phyloP scores from a whole-genome alignment of 495 filamentous ascomycete genomes.

The Durotheca rogersii region DNA sequence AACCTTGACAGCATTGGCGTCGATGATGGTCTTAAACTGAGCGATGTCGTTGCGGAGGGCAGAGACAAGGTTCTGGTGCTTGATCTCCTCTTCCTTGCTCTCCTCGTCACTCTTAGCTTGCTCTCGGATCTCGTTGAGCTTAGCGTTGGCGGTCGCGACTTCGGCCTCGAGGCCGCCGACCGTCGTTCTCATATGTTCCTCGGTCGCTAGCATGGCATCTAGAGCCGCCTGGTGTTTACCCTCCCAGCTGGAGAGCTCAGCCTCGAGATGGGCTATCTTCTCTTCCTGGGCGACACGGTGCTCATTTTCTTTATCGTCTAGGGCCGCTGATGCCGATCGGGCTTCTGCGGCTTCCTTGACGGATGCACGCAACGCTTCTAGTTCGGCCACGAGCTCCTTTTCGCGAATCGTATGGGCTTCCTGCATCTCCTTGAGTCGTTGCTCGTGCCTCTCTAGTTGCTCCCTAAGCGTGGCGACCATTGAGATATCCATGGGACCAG shows the following conservation, averaged over 20 bases:
- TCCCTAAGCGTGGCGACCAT: conserved; percentile 85
- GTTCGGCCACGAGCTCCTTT: conserved; percentile 66
- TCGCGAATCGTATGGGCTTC: conserved; percentile 71
- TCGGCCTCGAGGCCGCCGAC: conserved; percentile 68
- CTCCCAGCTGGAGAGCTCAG: conserved; percentile 74
- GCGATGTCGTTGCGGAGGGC: conserved; percentile 73
- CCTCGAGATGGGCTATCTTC: conserved; percentile 70
- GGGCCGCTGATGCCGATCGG: conserved; percentile 10
- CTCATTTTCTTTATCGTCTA: conserved; percentile 31
- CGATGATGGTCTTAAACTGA: conserved; percentile 71
- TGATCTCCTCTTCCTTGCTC: conserved; percentile 39
- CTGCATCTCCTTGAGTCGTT: conserved; percentile 71
- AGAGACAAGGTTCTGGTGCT: conserved; percentile 66
- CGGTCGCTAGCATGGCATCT: conserved; percentile 69
- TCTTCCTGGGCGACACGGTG: conserved; percentile 52
- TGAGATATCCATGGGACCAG: conserved; percentile 87
- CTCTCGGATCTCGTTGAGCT: conserved; percentile 38
- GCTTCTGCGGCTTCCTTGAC: conserved; percentile 45
- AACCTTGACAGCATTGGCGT: conserved; percentile 62
- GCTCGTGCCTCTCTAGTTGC: conserved; percentile 82
- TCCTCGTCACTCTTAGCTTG: conserved; percentile 34
- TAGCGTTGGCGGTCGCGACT: conserved; percentile 42
- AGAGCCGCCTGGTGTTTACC: conserved; percentile 69
- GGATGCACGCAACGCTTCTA: conserved; percentile 64
- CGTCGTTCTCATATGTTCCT: conserved; percentile 69